Conservation (phyloP, 805 yeast genomes). For the Blastobotrys peoriensis region DNA sequence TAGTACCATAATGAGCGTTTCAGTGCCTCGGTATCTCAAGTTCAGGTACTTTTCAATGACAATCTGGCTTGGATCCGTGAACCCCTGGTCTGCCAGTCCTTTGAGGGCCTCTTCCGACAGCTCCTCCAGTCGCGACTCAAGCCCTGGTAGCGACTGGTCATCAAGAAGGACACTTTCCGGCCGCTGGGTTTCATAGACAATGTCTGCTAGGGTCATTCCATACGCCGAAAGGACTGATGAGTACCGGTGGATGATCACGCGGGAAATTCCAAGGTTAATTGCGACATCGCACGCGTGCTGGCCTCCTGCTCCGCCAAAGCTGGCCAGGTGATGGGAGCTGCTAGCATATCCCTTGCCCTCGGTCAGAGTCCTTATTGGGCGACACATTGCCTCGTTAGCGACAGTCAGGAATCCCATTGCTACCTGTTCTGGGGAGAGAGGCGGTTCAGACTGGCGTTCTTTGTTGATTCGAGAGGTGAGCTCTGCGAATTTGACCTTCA, state of each 20-base stretch:
- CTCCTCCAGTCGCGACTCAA: conserved; percentile 42
- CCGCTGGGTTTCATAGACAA: conserved; percentile 71
- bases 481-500: conserved; percentile 44
- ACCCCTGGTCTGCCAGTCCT: conserved; percentile 49
- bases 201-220: conserved; percentile 83
- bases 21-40: conserved; percentile 83
- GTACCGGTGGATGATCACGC: conserved; percentile 69
- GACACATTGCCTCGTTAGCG: conserved; percentile 85
- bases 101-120: conserved; percentile 40
- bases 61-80: conserved; percentile 36
- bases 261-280: conserved; percentile 56
- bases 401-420: conserved; percentile 78
- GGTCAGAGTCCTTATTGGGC: conserved; percentile 78
- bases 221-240: conserved; percentile 83
- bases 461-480: conserved; percentile 52
- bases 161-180: conserved; percentile 51
- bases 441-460: conserved; percentile 20
- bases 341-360: conserved; percentile 76
- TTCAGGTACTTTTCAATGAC: conserved; percentile 61
- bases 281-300: conserved; percentile 83
- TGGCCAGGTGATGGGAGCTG: conserved; percentile 62
- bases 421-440: conserved; percentile 56
- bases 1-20: conserved; percentile 71
- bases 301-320: conserved; percentile 94
- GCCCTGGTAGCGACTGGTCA: conserved; percentile 24